Evolutionary conservation across 352 stramenopile species (phyloP), one percentile per base, ranked within the genome.

Genomic region (Globisporangium rhizosaccharum): DNA sequence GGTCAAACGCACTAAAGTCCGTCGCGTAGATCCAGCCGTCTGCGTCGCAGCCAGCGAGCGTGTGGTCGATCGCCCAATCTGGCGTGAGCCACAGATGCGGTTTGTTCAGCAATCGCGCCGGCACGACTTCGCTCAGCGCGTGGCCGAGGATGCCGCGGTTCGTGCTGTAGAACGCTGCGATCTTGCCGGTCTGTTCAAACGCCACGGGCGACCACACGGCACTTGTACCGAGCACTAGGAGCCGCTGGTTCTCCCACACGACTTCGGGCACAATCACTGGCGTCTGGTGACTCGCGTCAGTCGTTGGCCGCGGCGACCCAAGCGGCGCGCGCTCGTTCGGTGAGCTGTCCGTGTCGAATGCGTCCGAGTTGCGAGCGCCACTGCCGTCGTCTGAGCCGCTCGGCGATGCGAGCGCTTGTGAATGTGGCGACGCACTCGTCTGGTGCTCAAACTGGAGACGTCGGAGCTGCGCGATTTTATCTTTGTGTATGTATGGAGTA

Each of bases 11-110:
- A 8, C 48, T 26, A 42, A 82, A 77, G 26, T 62, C 69, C 14
- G 63, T 51, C 1, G 73, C 78, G 47, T 94, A 94, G 17, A 89
- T 68, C 84, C 84, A 94, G 44, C 84, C 84, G 55, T 90, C 82
- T 2, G 67, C 68, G 57, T 92, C 82, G 42, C 67, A 84, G 17
- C 72, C 66, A 3, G 68, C 56, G 10, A 89, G 56, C n/a, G 71
- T 69, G 26, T 44, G 54, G 56, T 92, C 84, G 8, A 89, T 57
- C 9, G 85, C 63, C 84, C 84, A 94, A 25, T 76, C 71, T 14
- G 64, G 62, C 20, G 72, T 80, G 42, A 90, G 51, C 84, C 84
- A 94, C 53, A 89, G 59, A 48, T 89, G 77, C 26, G 77, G 66
- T 53, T 91, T 91, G 57, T 79, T 88, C 46, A 89, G 63, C 62